Percentiles rank a stretch among this genome's conserved stretches.
phyloP scores from a whole-genome alignment of 2,329 filamentous ascomycete genomes.

The Fusarium scirpi region DNA sequence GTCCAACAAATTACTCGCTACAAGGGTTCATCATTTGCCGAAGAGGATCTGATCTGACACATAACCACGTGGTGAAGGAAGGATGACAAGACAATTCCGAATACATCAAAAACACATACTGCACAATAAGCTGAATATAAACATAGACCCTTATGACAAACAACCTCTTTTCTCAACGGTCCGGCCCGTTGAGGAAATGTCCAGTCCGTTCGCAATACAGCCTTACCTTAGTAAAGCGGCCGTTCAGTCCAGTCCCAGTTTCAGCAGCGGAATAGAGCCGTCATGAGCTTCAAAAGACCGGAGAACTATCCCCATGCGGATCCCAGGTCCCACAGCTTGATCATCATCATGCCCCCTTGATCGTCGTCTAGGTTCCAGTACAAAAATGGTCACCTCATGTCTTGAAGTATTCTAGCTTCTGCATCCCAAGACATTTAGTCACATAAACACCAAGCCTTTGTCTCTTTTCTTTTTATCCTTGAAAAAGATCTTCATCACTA shows the following conservation, averaged over 20 bases:
- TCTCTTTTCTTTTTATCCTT: background rate
- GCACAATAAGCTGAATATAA: background rate
- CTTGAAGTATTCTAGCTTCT: background rate
- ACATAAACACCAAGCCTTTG: background rate
- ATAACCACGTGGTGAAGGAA: slow-evolving; percentile 17
- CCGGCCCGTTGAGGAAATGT: slow-evolving; percentile 17
- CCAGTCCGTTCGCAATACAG: slow-evolving; percentile 7
- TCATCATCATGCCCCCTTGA: slow-evolving; percentile 19
- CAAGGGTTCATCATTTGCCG: slow-evolving; percentile 8
- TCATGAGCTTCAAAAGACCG: background rate
- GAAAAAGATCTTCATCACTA: background rate
- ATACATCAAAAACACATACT: background rate
- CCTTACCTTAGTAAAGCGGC: background rate
- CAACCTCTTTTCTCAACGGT: slow-evolving; percentile 18
- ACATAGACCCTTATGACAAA: background rate
- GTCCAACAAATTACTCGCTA: background rate
- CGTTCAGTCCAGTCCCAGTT: background rate
- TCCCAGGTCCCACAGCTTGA: background rate
- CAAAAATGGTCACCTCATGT: background rate
- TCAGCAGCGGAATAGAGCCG: slow-evolving; percentile 27
- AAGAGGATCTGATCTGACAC: background rate
- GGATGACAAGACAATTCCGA: background rate
- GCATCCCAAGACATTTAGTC: background rate
- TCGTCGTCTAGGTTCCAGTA: slow-evolving; percentile 12
- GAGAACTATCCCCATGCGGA: slow-evolving; percentile 25